Conservation (phyloP, 371 early-diverging fungal genomes). For the Amoeboradix gromovi region DNA sequence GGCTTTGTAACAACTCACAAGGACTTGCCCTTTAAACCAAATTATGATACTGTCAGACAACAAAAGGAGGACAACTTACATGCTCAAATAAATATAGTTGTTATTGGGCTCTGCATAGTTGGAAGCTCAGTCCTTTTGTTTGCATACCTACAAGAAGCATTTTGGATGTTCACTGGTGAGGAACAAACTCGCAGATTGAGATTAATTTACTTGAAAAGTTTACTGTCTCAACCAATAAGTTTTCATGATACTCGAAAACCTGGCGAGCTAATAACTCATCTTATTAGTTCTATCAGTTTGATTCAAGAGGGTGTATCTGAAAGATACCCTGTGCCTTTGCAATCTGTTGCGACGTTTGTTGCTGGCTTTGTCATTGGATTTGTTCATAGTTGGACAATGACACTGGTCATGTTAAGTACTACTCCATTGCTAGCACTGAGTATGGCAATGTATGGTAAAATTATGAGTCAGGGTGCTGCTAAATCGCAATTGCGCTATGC, state of each 20-base stretch:
- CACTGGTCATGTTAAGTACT: constrained; percentile 24
- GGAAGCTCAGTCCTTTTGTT: neutral
- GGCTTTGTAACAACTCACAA: neutral
- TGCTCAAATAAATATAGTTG: neutral
- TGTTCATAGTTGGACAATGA: constrained; percentile 3
- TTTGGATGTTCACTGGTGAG: neutral
- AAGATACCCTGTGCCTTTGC: neutral
- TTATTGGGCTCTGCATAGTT: neutral
- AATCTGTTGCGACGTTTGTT: neutral
- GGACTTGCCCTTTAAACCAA: neutral
- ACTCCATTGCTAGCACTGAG: constrained; percentile 39
- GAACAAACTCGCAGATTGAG: neutral
- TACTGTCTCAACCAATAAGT: neutral
- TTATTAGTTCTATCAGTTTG: neutral
- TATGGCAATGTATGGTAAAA: constrained; percentile 37
- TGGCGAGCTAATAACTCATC: neutral
- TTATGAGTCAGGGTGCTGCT: constrained; percentile 27
- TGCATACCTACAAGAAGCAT: neutral
- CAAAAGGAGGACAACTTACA: neutral
- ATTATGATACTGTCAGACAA: neutral
- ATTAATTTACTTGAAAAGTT: neutral
- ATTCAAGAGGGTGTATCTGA: neutral
- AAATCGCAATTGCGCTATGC: constrained; percentile 36
- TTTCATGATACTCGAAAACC: neutral
- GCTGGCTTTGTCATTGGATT: constrained; percentile 1